Evolutionary conservation across 352 stramenopile species (phyloP).

Genomic region (Pythium rishiriense): DNA sequence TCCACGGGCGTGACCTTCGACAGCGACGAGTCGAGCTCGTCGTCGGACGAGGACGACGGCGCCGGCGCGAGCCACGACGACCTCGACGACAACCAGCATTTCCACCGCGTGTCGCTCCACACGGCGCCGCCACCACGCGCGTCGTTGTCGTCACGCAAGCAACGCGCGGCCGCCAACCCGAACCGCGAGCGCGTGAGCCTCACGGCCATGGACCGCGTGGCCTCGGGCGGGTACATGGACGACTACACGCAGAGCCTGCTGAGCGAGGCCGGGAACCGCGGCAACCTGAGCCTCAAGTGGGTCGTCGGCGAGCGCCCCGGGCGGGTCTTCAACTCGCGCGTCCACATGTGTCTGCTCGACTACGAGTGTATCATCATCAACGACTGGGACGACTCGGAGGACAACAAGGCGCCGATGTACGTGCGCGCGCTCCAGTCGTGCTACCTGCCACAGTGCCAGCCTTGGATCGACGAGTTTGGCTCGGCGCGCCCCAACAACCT

Average conservation of each 20-base stretch:
- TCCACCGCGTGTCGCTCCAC: slow-evolving; percentile 19
- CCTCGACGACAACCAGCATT: slow-evolving; percentile 9
- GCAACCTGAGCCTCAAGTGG: slow-evolving; percentile 74
- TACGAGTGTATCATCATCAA: slow-evolving; percentile 77
- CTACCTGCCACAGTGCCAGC: slow-evolving; percentile 59
- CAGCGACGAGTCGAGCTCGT: slow-evolving; percentile 20
- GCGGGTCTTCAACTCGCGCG: slow-evolving; percentile 66
- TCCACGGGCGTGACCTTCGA: slow-evolving; percentile 11
- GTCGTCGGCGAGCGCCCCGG: slow-evolving; percentile 62
- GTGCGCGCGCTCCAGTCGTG: slow-evolving; percentile 69
- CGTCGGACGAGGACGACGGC: slow-evolving; percentile 14
- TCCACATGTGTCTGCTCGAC: slow-evolving; percentile 70
- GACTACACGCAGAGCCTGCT: slow-evolving; percentile 44
- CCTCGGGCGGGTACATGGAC: slow-evolving; percentile 27
- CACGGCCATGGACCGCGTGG: slow-evolving; percentile 10
- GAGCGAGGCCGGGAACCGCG: slow-evolving; percentile 44
- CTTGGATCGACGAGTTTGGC: slow-evolving; percentile 63
- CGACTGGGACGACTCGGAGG: slow-evolving; percentile 61
- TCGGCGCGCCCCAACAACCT: slow-evolving; percentile 43
- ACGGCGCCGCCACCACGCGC: slow-evolving; percentile 6
- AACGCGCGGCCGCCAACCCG: slow-evolving; percentile 4
- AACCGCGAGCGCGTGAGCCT: slow-evolving; percentile 9
- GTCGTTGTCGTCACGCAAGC: slow-evolving; percentile 12
- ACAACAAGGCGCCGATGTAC: slow-evolving; percentile 56
- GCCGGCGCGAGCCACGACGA: background rate